Evolutionary conservation across 345 rosid genomes (phyloP).

Genomic region (Pugionium dolabratum): DNA sequence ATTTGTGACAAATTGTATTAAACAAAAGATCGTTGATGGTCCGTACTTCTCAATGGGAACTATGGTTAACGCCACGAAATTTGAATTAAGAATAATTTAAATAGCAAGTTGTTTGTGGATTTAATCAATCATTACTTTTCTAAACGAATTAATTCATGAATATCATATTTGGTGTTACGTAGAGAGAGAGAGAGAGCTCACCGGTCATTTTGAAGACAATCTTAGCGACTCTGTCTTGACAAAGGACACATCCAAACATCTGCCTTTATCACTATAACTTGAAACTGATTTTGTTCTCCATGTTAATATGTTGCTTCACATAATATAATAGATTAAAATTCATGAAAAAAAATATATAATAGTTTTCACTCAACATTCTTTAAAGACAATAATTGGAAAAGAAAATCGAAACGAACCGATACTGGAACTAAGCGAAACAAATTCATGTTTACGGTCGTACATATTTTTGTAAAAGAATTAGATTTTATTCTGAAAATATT

Average conservation of each 20-base stretch:
- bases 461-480: no score
- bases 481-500: no score
- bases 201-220: constrained; percentile 42
- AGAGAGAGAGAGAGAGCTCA: constrained; percentile 19
- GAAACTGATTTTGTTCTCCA: constrained; percentile 32
- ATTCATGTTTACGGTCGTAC: no score
- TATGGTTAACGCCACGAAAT: constrained; percentile 36
- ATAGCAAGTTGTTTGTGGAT: constrained; percentile 16
- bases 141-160: not conserved
- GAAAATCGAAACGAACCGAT: no score
- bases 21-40: constrained; percentile 18
- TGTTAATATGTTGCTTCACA: constrained; percentile 24
- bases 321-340: not conserved
- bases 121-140: not conserved
- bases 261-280: constrained; percentile 36
- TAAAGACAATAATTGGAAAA: no score
- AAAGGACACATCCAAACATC: constrained; percentile 37
- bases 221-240: constrained; percentile 40
- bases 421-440: no score
- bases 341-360: no score
- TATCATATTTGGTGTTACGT: not conserved
- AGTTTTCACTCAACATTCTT: no score
- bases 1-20: constrained; percentile 6
- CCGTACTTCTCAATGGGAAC: constrained; percentile 26
- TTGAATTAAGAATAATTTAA: not conserved